Base-by-base conservation (phyloP, 495 filamentous ascomycete species). In the Aspergillus olivimuriae region DNA sequence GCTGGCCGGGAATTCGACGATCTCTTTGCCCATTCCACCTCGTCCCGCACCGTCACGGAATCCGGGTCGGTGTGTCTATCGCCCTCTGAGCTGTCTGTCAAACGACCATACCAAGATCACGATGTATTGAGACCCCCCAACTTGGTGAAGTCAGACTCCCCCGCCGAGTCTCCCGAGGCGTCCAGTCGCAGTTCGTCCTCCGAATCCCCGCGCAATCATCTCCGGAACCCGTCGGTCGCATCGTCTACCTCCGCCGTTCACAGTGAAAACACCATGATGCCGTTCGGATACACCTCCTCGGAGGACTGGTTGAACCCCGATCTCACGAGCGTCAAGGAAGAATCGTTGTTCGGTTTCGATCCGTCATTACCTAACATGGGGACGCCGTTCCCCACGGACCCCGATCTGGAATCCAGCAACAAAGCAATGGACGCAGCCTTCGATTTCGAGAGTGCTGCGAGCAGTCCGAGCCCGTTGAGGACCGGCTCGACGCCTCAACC, bases 381-480 rank as follows among this genome's bases (percentile, higher is more conserved):
- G 41, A 45, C 41, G 10, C 42, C 47, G 0, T 62, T 64, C 34
- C 43, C 60, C 1, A 51, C 66, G 53, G 65, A 66, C 35, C 48
- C 67, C 24, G 72, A 77, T 42, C 56, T 76, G 39, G 72, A 76
- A 47, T 70, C 72, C 26, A 81, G 70, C 55, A 78, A 82, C 58
- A 74, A 69, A 39, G 69, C 68, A 2, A 83, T 86, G 80, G 73
- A 79, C 50, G 69, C 76, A 26, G 72, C 77, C 17, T 84, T 86
- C 52, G 80, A 85, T 50, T 84, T 87, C 55, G 80, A 83, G 20
- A 82, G 80, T 50, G 81, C 81, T 12, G 77, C 80, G 1, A 82
- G 74, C 54, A 86, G 78, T 47, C 82, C 84, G 11, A 78, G 68
- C 51, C 67, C 73, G 21, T 61, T 78, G 46, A 69, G 65, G 34